Evolutionary conservation across 306 rosid genomes (phyloP), one percentile per base, ranked within the genome.

Genomic region (Neltuma alba): DNA sequence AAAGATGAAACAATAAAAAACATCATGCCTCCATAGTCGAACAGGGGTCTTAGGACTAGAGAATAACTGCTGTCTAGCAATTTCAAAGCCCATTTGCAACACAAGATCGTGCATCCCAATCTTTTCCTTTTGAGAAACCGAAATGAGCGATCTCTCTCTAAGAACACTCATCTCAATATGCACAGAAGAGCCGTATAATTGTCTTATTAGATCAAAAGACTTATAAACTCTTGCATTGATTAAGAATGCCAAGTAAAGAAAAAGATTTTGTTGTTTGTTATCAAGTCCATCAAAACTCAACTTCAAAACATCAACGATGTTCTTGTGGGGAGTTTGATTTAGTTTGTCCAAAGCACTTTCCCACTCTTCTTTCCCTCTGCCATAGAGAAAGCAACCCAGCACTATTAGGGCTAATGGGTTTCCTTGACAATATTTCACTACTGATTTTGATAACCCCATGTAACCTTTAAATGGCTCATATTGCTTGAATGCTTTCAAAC

Each of bases 81-180:
- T 72, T 7, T 13, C 45, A 13, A 15, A 16, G 5, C 80, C 86
- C 44, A 73, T 31, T 45, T 16, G 10, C 9, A 58, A 31, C 27
- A 78, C 10, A 25, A 73, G 33, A 54, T 65, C 67, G 34, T 78
- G 86, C 86, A 78, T 80, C 64, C 28, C 27, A 27, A 75, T 28
- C 11, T 0, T 15, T 13, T 0, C 21, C 0, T 0, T 2, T 6
- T 21, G 3, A n/a, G 2, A 0, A 21, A 54, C 8, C 8, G 23
- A 54, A 54, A 54, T 8, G 28, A 54, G 60, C 4, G 13, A 54
- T 9, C 6, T 54, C 28, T 54, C 60, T 54, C 23, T 54, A 0
- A 54, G 13, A 54, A 54, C 60, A 54, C 12, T 54, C 8, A 21
- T 21, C 0, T 54, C 28, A 21, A n/a, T n/a, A 54, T 54, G 11